phyloP scores from a whole-genome alignment of 1,284 basidiomycete species.

The Chalciporus piperatoides region DNA sequence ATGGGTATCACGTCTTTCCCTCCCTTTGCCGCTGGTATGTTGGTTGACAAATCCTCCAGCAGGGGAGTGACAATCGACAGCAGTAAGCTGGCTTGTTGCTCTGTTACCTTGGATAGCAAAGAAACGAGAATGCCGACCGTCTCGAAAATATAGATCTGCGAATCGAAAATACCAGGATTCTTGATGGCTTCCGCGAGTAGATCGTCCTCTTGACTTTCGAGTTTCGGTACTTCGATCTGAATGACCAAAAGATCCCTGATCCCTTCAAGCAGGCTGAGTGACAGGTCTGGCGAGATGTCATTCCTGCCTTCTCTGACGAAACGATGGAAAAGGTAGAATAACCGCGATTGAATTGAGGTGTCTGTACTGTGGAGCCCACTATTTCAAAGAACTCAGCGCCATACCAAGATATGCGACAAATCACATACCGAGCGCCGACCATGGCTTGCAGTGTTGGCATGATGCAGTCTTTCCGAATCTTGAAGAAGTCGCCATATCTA shows the following conservation, averaged over 20 bases:
- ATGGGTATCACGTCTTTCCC: constrained; percentile 68
- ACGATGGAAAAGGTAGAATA: constrained; percentile 91
- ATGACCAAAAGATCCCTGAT: constrained; percentile 73
- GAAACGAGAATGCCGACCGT: constrained; percentile 85
- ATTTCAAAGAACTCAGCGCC: constrained; percentile 10
- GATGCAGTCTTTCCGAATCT: constrained; percentile 83
- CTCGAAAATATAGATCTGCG: constrained; percentile 96
- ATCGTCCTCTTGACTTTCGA: constrained; percentile 62
- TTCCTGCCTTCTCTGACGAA: constrained; percentile 86
- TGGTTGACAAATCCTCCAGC: constrained; percentile 71
- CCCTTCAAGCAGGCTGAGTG: constrained; percentile 67
- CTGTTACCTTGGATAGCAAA: constrained; percentile 62
- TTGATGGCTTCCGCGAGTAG: constrained; percentile 80
- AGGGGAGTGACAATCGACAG: constrained; percentile 81
- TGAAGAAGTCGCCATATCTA: constrained; percentile 96
- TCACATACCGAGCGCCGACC: constrained; percentile 71
- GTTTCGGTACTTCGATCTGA: constrained; percentile 61
- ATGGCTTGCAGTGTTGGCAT: constrained; percentile 86
- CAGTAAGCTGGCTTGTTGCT: constrained; percentile 72
- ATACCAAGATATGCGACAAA: neutral
- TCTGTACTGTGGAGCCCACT: constrained; percentile 89
- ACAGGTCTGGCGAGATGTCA: constrained; percentile 76
- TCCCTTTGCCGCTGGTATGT: constrained; percentile 57
- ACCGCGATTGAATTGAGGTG: constrained; percentile 68
- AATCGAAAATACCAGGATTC: constrained; percentile 74